Percentiles rank a stretch among this genome's conserved stretches.
phyloP scores from a whole-genome alignment of 108 stramenopile species.

The Heterococcus sp. region DNA sequence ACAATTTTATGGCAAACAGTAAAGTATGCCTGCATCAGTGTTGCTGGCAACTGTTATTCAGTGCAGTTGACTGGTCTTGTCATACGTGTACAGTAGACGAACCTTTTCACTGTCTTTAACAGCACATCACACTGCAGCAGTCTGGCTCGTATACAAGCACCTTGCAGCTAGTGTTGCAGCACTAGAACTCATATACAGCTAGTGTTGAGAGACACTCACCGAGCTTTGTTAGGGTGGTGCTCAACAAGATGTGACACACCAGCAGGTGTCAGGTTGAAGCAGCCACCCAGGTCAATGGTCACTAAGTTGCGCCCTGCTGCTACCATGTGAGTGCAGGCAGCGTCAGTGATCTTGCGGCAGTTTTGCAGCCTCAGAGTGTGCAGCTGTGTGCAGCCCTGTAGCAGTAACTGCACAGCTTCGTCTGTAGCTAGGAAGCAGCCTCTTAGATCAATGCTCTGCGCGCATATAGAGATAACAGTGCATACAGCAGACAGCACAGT shows the following conservation, averaged over 20 bases:
- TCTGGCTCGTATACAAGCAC: too few species aligned
- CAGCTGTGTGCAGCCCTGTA: conserved; percentile 8
- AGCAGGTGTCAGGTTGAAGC: conserved; percentile 28
- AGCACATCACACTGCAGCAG: too few species aligned
- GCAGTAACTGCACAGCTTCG: conserved; percentile 6
- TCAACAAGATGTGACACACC: conserved; percentile 10
- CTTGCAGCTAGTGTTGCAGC: too few species aligned
- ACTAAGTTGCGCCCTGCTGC: not conserved
- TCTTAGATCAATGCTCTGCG: conserved; percentile 26
- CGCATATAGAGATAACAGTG: too few species aligned
- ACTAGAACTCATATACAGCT: too few species aligned
- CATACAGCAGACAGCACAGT: too few species aligned
- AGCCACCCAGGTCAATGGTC: conserved; percentile 30
- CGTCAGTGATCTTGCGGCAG: conserved; percentile 36
- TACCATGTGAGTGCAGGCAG: conserved; percentile 8
- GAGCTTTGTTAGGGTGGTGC: conserved; percentile 6
- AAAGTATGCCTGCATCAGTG: too few species aligned
- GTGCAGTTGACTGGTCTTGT: not conserved
- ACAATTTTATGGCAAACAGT: not conserved
- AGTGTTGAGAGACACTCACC: conserved; percentile 8
- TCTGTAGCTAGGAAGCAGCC: conserved; percentile 38
- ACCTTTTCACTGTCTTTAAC: too few species aligned
- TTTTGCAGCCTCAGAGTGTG: conserved; percentile 5
- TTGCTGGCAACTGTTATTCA: not conserved
- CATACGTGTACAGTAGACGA: too few species aligned